Base-by-base conservation (phyloP, 345 rosid genomes). In the Eucalyptus urophylla region DNA sequence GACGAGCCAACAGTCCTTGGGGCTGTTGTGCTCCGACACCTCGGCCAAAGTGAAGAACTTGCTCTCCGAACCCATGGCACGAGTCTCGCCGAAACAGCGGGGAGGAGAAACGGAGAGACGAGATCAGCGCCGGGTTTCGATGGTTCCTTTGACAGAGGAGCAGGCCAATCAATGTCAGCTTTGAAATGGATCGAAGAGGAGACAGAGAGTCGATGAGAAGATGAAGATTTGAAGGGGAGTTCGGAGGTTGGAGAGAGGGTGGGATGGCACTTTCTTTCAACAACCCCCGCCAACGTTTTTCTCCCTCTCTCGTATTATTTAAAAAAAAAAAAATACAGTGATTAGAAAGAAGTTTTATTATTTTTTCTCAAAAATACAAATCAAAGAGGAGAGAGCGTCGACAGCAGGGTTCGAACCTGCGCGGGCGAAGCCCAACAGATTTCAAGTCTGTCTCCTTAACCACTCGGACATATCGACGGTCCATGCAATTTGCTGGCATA, bases 371-470 rank as follows among this genome's bases (percentile, higher is more conserved):
- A 56, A 24, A 56, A 9, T 2, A 2, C 12, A 27, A 11, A 7
- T 60, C 67, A 1, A 60, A 12, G n/a, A 27, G 15, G 15, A 25
- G 7, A 33, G 1, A 72, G 33, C 99, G 98, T 96, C 99, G 95
- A 95, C 96, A 96, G 98, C 97, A 95, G 99, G 97, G 96, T 97
- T 98, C 99, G 98, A 97, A 97, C 98, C 99, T 96, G 98, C 98
- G 98, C 99, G 94, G 98, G 98, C 98, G 94, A 2, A 91, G 99
- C 98, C 99, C 98, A 98, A 95, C 96, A 95, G 98, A 97, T 95
- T 98, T 98, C 98, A 98, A 97, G 96, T 97, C 99, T 95, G 95
- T 96, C 98, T 97, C 98, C 99, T 97, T 96, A 95, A 96, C 98
- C 99, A 97, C 98, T 96, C 99, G 98, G 97, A 96, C 98, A 97